Percentiles rank a stretch among this genome's conserved stretches.
phyloP scores from a whole-genome alignment of 2,329 filamentous ascomycete species.

The Aciculosporium take region DNA sequence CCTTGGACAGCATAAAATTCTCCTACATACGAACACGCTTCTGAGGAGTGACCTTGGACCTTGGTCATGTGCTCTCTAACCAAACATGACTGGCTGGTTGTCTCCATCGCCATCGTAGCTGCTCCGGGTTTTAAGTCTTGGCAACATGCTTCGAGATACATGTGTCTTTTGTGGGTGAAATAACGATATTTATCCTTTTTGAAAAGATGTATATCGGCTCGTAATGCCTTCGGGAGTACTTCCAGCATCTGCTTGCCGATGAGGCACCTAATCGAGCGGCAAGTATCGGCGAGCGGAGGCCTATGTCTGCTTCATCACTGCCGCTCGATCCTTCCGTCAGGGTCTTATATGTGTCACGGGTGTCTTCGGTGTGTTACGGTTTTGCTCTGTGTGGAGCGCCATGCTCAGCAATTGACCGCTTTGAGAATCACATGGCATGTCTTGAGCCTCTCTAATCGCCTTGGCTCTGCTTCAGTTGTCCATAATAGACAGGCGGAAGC shows the following conservation, averaged over 20 bases:
- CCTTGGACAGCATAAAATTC: constrained; percentile 12
- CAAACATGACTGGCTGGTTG: constrained; percentile 7
- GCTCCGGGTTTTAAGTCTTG: constrained; percentile 3
- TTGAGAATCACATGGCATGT: constrained; percentile 13
- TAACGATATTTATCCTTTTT: constrained; percentile 12
- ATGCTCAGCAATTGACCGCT: constrained; percentile 1
- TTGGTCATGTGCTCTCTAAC: constrained; percentile 11
- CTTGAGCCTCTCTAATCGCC: constrained; percentile 10
- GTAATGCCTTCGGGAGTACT: constrained; percentile 25
- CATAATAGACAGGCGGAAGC: constrained; percentile 11
- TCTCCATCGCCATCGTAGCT: constrained; percentile 6
- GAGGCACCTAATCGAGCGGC: constrained; percentile 16
- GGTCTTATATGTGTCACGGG: not conserved
- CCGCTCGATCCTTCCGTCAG: not conserved
- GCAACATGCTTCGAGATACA: constrained; percentile 17
- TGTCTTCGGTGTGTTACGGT: not conserved
- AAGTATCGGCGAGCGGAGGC: constrained; percentile 19
- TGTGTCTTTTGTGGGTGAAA: constrained; percentile 27
- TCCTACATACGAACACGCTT: constrained; percentile 11
- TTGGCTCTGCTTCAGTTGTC: constrained; percentile 11
- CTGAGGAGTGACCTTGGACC: constrained; percentile 4
- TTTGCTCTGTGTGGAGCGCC: constrained; percentile 5
- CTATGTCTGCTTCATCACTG: constrained; percentile 11
- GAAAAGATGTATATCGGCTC: constrained; percentile 25
- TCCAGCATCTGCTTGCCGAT: constrained; percentile 20